Evolutionary conservation across 129 eudicot species (phyloP).

Genomic region (Pulicaria dysenterica): DNA sequence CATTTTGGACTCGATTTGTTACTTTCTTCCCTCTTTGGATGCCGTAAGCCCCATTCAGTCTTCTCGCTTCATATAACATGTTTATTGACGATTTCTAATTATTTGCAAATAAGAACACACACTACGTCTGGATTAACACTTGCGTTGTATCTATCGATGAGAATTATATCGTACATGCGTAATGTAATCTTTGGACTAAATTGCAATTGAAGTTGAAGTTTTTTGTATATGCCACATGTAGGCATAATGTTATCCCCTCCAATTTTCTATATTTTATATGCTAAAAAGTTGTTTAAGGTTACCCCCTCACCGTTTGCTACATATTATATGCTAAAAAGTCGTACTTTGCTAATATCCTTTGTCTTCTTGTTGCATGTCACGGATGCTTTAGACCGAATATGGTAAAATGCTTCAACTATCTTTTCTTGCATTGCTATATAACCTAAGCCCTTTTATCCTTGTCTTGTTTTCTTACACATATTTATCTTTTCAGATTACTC

Average conservation of each 20-base stretch:
- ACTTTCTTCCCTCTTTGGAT: slow-evolving; percentile 95
- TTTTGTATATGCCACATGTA: not conserved
- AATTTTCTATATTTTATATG: not conserved
- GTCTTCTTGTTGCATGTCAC: slow-evolving; percentile 47
- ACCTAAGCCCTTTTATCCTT: slow-evolving; percentile 16
- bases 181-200: not conserved
- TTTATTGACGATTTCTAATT: not conserved
- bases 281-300: no score
- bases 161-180: not conserved
- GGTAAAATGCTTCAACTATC: slow-evolving; percentile 49
- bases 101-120: slow-evolving; percentile 2
- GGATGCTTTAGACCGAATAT: slow-evolving; percentile 82
- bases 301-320: not conserved
- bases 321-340: no score
- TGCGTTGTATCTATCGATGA: not conserved
- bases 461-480: slow-evolving; percentile 21
- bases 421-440: slow-evolving; percentile 19
- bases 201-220: not conserved
- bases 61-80: slow-evolving; percentile 14
- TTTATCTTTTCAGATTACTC: slow-evolving; percentile 71
- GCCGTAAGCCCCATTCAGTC: slow-evolving; percentile 67
- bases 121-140: no score
- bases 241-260: not conserved
- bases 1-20: slow-evolving; percentile 87
- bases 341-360: slow-evolving; percentile 33